Percentiles rank a stretch among this genome's conserved stretches.
Evolutionary conservation across 164 flowering plant species (phyloP).

Genomic region (Cinnamomum chago): DNA sequence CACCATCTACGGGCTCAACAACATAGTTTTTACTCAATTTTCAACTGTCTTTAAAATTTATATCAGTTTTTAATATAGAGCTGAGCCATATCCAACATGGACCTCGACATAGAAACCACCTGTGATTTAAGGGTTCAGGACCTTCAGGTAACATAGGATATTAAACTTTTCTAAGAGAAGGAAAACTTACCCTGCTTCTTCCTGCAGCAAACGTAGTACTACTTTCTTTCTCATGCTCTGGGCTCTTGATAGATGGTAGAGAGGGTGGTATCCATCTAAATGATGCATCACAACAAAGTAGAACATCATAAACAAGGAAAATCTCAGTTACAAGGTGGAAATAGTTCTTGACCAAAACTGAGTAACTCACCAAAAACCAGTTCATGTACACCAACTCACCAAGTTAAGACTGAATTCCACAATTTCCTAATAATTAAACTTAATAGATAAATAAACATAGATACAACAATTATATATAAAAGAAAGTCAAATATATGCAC

Average conservation of each 20-base stretch:
- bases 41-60: too few relatives aligned
- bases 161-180: constrained; percentile 1
- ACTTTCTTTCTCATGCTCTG: constrained; percentile 83
- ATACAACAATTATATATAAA: too few relatives aligned
- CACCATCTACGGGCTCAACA: too few relatives aligned
- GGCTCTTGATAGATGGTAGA: constrained; percentile 61
- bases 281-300: not conserved
- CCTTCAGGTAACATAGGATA: too few relatives aligned
- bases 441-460: too few relatives aligned
- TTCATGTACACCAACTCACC: too few relatives aligned
- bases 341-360: not conserved
- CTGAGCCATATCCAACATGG: not conserved
- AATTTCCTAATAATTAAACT: too few relatives aligned
- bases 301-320: not conserved
- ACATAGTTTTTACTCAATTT: too few relatives aligned
- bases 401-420: too few relatives aligned
- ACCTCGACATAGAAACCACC: not conserved
- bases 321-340: not conserved
- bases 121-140: too few relatives aligned
- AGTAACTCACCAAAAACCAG: too few relatives aligned
- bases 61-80: not conserved
- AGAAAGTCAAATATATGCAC: too few relatives aligned
- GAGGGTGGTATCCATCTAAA: constrained; percentile 95
- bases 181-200: constrained; percentile 76
- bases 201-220: constrained; percentile 91